Evolutionary conservation across 1,139 yeast genomes (phyloP), one percentile per base, ranked within the genome.

Genomic region (Suhomyces kunorum): DNA sequence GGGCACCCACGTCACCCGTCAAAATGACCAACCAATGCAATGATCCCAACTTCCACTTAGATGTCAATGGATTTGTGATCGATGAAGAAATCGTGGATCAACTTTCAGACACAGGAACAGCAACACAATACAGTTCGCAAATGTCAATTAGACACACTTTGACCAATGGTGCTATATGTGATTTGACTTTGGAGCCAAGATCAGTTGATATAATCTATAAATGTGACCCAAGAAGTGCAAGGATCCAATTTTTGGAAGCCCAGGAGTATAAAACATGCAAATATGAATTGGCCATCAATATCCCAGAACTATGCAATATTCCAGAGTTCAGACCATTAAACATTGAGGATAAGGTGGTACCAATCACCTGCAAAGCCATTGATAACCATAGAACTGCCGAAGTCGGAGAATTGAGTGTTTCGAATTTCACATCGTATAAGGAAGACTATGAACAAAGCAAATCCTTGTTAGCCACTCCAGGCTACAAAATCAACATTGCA

Each of bases 211-310:
- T 90, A 3, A 78, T 78, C 36, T 88, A 83, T 55, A 68, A 74
- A 25, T 90, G 98, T 60, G 82, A 81, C 47, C 71, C 76, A 1
- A 52, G 59, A 2, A 46, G 49, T 7, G 12, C 3, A 6, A 17
- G 26, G 4, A 58, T 11, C 58, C 68, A 0, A 13, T 60, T 69
- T 8, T 26, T 60, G 7, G 71, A 73, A 44, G 74, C 83, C 0
- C 68, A 67, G 37, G 98, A 90, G 61, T 66, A 78, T 37, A 76
- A 74, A 46, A 83, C 92, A 0, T 89, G 97, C 58, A 79, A 78
- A 34, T 88, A 88, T 54, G 74, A 74, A 48, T 72, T 83, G 58
- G 69, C 69, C n/a, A 63, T 88, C 1, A 71, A 74, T 32, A 67
- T 83, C 1, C 83, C 86, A 0, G 64, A 67, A 6, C 63, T 87